Evolutionary conservation across 75 land plant genomes (phyloP), one percentile per base, ranked within the genome.

Genomic region (Picea glauca): DNA sequence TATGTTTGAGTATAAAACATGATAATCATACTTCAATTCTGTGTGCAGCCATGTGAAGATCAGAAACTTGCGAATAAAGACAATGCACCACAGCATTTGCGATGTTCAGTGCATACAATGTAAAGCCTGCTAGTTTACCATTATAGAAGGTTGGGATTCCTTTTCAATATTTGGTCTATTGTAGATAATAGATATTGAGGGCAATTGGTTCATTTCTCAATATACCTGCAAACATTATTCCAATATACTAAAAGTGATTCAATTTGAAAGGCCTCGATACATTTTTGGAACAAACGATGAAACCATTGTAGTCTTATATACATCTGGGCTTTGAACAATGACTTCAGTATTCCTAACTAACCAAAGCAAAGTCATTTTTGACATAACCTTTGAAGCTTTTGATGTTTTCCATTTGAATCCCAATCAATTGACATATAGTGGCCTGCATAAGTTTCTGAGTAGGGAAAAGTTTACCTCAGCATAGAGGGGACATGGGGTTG

Each of bases 41-140:
- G 18, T 66, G 17, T 33, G 70, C 70, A 66, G 70, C 70, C 70
- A 32, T 66, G 70, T 66, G 70, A 66, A 66, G 40, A 66, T 66
- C 20, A 20, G 32, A 20, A 66, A 17, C 40, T 66, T 15, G 40
- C 15, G 43, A 18, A 66, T n/a, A 50, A 9, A 50, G 56, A 9
- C 56, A 65, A 15, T 14, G 35, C 33, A 2, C 17, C 67, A 30
- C 33, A 65, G 18, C 1, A 26, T 66, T 66, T 33, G 20, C 40
- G 18, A 66, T 15, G 70, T 33, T 20, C 15, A 33, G 17, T 38
- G 32, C 40, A 66, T 66, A 17, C 43, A 35, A 18, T 35, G 15
- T 66, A 66, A 65, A 65, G 67, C 67, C 33, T 13, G 2, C 67
- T 30, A 66, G 40, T 33, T 38, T 32, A 33, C 70, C 40, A 33